Percentiles rank a stretch among this genome's conserved stretches.
phyloP scores from a whole-genome alignment of 2,329 filamentous ascomycete genomes.

The Hansfordia pulvinata region DNA sequence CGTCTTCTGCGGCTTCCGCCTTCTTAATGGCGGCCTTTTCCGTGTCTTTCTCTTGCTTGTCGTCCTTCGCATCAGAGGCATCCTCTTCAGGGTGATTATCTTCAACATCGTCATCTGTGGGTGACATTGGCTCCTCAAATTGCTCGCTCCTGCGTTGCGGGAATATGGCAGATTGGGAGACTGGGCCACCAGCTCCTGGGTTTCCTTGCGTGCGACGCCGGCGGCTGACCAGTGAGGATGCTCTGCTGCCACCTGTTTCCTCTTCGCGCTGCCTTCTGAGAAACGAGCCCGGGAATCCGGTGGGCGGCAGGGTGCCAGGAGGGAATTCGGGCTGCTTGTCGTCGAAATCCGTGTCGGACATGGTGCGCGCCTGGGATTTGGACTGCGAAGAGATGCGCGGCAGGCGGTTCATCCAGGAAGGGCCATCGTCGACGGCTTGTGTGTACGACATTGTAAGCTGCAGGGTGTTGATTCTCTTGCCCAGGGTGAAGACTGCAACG shows the following conservation, averaged over 20 bases:
- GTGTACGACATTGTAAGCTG: slow-evolving; percentile 96
- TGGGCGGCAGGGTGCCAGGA: slow-evolving; percentile 57
- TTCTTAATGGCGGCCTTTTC: slow-evolving; percentile 2
- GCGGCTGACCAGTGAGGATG: slow-evolving; percentile 45
- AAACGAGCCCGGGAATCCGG: slow-evolving; percentile 62
- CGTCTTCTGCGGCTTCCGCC: slow-evolving; percentile 1
- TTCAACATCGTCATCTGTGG: slow-evolving; percentile 17
- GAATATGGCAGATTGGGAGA: slow-evolving; percentile 79
- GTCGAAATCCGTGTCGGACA: slow-evolving; percentile 64
- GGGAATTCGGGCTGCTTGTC: slow-evolving; percentile 48
- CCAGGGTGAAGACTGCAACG: slow-evolving; percentile 91
- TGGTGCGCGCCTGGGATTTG: slow-evolving; percentile 72
- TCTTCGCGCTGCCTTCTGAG: slow-evolving; percentile 75
- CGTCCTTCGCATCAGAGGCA: slow-evolving; percentile 15
- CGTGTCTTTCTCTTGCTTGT: slow-evolving; percentile 12
- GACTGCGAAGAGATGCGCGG: slow-evolving; percentile 55
- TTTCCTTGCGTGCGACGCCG: slow-evolving; percentile 57
- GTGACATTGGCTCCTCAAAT: too few species aligned
- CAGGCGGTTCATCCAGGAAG: slow-evolving; percentile 88
- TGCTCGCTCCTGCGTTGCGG: slow-evolving; percentile 42
- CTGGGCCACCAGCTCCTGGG: slow-evolving; percentile 70
- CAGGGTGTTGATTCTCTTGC: slow-evolving; percentile 95
- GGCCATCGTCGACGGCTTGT: slow-evolving; percentile 72
- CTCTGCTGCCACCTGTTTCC: slow-evolving; percentile 39
- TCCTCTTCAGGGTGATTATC: slow-evolving; percentile 6